Percentiles rank a stretch among this genome's conserved stretches.
phyloP scores from a whole-genome alignment of 441 rosid genomes.

The Adansonia gregorii region DNA sequence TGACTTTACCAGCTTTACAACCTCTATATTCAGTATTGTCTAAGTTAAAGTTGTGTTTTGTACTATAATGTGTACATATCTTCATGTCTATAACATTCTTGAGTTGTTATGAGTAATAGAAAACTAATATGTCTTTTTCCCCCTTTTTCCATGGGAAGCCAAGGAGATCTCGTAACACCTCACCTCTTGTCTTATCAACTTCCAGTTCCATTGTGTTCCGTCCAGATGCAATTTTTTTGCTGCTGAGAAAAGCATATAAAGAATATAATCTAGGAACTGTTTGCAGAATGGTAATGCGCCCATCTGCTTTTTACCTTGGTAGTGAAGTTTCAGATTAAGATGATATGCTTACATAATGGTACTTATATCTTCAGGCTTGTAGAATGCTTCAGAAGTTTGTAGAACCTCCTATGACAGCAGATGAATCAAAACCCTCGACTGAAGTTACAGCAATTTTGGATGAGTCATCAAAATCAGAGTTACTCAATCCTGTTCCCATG shows the following conservation, averaged over 20 bases:
- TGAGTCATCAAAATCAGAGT: constrained; percentile 51
- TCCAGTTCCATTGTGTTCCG: constrained; percentile 65
- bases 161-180: constrained; percentile 63
- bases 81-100: background rate
- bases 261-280: constrained; percentile 65
- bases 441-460: constrained; percentile 49
- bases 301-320: constrained; percentile 28
- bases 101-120: background rate
- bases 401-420: constrained; percentile 53
- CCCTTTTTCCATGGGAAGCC: constrained; percentile 53
- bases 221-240: constrained; percentile 63
- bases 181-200: constrained; percentile 46
- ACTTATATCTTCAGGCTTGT: constrained; percentile 56
- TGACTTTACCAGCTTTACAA: background rate
- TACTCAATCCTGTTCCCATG: constrained; percentile 40
- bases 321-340: constrained; percentile 24
- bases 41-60: background rate
- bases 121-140: constrained; percentile 22
- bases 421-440: constrained; percentile 37
- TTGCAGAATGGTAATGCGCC: constrained; percentile 63
- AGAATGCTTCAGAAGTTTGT: constrained; percentile 64
- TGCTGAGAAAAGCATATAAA: constrained; percentile 71
- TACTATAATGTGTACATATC: background rate
- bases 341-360: constrained; percentile 30
- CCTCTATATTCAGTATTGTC: background rate